Evolutionary conservation across 2,329 filamentous ascomycete species (phyloP).

Genomic region (Penicillium sp.): DNA sequence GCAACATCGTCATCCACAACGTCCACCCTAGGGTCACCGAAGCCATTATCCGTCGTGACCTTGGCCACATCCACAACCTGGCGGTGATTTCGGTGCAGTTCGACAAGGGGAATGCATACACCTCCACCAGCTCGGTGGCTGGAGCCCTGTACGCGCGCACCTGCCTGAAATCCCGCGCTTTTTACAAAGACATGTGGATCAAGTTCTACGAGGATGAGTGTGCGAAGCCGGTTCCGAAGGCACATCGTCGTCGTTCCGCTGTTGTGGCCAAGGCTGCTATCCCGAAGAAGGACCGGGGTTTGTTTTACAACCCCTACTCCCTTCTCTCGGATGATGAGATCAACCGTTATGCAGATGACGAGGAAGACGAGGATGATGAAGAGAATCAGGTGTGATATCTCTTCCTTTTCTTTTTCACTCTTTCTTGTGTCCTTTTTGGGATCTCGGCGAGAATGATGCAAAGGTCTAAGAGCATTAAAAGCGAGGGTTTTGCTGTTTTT

Average conservation of each 20-base stretch:
- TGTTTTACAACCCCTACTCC: constrained; percentile 33
- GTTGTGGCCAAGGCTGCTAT: neutral
- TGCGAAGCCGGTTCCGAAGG: constrained; percentile 54
- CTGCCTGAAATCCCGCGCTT: constrained; percentile 70
- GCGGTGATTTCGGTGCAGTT: constrained; percentile 68
- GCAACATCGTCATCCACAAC: constrained; percentile 70
- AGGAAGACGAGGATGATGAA: neutral
- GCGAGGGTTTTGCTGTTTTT: too few species aligned
- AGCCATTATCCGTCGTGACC: constrained; percentile 66
- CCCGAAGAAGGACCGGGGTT: constrained; percentile 28
- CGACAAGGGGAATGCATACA: constrained; percentile 60
- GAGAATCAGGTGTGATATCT: neutral
- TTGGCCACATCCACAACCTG: constrained; percentile 82
- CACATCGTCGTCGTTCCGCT: constrained; percentile 14
- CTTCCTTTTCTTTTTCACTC: neutral
- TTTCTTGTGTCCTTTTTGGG: too few species aligned
- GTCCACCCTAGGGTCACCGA: constrained; percentile 63
- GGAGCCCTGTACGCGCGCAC: constrained; percentile 73
- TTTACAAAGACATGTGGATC: constrained; percentile 71
- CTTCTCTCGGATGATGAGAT: neutral
- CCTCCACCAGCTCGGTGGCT: constrained; percentile 76
- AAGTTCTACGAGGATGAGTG: constrained; percentile 75
- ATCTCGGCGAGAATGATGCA: too few species aligned
- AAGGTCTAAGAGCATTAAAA: too few species aligned
- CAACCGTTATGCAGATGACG: neutral